Evolutionary conservation across 2,329 filamentous ascomycete genomes (phyloP).

Genomic region (Peltaster fructicola): DNA sequence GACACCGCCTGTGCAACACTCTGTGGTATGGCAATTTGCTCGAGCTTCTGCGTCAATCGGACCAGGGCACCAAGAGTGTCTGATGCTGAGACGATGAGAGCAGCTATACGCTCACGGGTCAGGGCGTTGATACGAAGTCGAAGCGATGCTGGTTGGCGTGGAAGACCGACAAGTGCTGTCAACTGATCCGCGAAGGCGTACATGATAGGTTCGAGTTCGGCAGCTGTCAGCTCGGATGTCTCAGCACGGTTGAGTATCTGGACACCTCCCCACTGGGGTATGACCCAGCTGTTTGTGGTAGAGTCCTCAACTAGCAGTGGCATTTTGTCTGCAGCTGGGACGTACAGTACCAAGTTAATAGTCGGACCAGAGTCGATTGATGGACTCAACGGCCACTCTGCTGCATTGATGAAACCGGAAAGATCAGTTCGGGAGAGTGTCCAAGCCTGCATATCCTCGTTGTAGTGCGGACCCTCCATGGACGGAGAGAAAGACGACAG

Average conservation of each 20-base stretch:
- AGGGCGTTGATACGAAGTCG: slow-evolving; percentile 73
- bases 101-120: slow-evolving; percentile 67
- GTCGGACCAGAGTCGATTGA: slow-evolving; percentile 88
- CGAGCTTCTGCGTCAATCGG: slow-evolving; percentile 64
- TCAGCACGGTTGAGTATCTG: slow-evolving; percentile 50
- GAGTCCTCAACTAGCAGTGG: slow-evolving; percentile 43
- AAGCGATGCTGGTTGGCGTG: slow-evolving; percentile 58
- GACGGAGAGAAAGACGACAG: slow-evolving; percentile 57
- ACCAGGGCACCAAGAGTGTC: slow-evolving; percentile 88
- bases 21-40: slow-evolving; percentile 77
- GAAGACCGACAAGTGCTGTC: slow-evolving; percentile 70
- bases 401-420: slow-evolving; percentile 89
- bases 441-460: slow-evolving; percentile 40
- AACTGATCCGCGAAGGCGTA: slow-evolving; percentile 83
- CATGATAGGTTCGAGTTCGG: slow-evolving; percentile 60
- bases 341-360: slow-evolving; percentile 87
- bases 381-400: slow-evolving; percentile 90
- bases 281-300: slow-evolving; percentile 63
- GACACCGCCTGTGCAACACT: slow-evolving; percentile 75
- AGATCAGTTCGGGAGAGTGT: slow-evolving; percentile 68
- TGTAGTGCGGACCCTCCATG: slow-evolving; percentile 38
- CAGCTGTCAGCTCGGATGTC: slow-evolving; percentile 46
- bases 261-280: slow-evolving; percentile 86
- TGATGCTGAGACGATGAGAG: slow-evolving; percentile 72
- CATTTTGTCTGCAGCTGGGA: slow-evolving; percentile 50